Percentiles rank a stretch among this genome's conserved stretches.
Conservation (phyloP, 2,329 filamentous ascomycete genomes). For the Drechslera avenae region DNA sequence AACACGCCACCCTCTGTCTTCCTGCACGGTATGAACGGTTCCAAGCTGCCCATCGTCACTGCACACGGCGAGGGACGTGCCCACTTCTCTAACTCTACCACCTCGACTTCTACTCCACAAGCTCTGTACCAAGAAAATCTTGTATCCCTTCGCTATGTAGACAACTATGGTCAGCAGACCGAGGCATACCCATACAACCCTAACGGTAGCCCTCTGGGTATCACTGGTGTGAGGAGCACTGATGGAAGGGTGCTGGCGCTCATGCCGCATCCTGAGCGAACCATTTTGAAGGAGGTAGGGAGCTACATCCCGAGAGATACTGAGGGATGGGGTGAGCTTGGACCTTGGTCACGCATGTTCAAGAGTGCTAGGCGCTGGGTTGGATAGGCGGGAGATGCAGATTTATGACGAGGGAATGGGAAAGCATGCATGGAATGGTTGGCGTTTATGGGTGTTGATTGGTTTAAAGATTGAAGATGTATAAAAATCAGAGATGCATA, state of each 20-base stretch:
- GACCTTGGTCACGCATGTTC: constrained; percentile 86
- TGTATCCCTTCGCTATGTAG: constrained; percentile 80
- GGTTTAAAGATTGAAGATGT: too few species aligned
- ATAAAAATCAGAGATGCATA: too few species aligned
- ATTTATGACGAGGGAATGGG: not conserved
- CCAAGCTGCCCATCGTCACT: constrained; percentile 80
- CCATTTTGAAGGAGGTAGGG: constrained; percentile 76
- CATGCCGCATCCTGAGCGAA: constrained; percentile 96
- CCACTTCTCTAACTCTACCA: constrained; percentile 48
- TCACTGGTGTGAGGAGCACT: constrained; percentile 76
- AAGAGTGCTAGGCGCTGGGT: constrained; percentile 88
- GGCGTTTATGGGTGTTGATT: not conserved
- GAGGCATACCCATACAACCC: constrained; percentile 88
- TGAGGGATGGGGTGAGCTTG: constrained; percentile 76
- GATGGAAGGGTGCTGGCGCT: constrained; percentile 84
- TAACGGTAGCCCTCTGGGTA: constrained; percentile 81
- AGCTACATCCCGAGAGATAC: constrained; percentile 72
- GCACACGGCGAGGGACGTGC: constrained; percentile 93
- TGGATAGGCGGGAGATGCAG: constrained; percentile 50
- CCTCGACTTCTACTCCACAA: constrained; percentile 51
- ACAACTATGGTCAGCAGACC: constrained; percentile 77
- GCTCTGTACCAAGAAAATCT: constrained; percentile 68
- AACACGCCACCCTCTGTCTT: constrained; percentile 69
- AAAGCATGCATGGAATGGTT: not conserved
- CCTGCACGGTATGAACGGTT: constrained; percentile 84